Base-by-base conservation (phyloP, 805 yeast genomes). In the Cyberlindnera meyerae region DNA sequence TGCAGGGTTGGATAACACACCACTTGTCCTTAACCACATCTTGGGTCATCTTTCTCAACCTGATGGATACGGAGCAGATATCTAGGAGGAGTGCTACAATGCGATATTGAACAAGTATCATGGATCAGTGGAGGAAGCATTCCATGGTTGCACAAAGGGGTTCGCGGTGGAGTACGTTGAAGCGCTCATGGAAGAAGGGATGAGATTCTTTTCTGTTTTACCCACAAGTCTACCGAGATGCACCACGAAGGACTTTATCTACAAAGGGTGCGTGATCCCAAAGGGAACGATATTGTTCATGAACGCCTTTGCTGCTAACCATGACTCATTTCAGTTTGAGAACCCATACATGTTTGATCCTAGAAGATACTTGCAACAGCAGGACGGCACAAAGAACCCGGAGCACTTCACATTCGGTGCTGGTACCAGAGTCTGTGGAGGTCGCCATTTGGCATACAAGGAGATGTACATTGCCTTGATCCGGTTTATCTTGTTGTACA, bases 1-100 rank as follows among this genome's bases (percentile, higher is more conserved):
- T 47, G 93, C 89, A 8, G 93, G 93, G 0, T 60, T 82, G 17
- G 90, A 82, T 52, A 82, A 83, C 44, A 73, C 80, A 1, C 79
- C 87, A 0, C 63, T 81, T 22, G 80, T 75, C 31, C 62, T 82
- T 33, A 71, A 73, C 43, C 77, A 80, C 43, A 65, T 79, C 8
- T 51, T 80, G 45, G 82, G 82, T 1, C 82, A 77, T 27, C 58
- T 82, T 28, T 68, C 80, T 6, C 65, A 66, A 13, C 66, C 67
- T 2, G 31, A 20, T 9, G 44, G 39, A 12, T 40, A 50, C 20
- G 73, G 73, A 0, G 45, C 53, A 1, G 41, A 36, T 0, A 47
- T 75, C 9, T 82, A 77, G 50, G 47, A 61, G 1, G 60, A 37
- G 9, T 82, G 82, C 0, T 55, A 61, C 13, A 24, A 42, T 0